A percentile compares a stretch with the other conserved stretches of the same genome.
Evolutionary conservation across 768 basidiomycete species (phyloP).

Genomic region (Mycena kentingensis): DNA sequence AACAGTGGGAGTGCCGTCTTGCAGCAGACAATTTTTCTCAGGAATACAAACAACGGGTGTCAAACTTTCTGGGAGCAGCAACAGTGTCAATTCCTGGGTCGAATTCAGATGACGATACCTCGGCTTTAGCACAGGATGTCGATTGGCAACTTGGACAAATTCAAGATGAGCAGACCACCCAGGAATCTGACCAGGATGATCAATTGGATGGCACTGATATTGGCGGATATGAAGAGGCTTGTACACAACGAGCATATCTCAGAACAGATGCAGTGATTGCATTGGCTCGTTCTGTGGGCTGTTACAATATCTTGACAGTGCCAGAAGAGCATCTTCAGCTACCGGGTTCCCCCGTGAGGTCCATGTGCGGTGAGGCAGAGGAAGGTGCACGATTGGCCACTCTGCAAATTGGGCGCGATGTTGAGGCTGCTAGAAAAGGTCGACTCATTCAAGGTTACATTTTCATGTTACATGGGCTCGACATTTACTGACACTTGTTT

Average conservation of each 20-base stretch:
- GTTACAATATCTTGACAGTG: not conserved
- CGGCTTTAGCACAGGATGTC: not conserved
- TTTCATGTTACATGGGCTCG: not conserved
- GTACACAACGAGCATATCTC: not conserved
- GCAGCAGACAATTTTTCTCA: conserved; percentile 15
- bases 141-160: conserved; percentile 11
- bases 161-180: not conserved
- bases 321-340: too few species aligned
- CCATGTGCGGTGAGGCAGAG: not conserved
- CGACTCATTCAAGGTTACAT: not conserved
- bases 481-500: not conserved
- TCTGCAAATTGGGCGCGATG: conserved; percentile 3
- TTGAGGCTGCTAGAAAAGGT: not conserved
- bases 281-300: not conserved
- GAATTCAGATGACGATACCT: not conserved
- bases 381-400: not conserved
- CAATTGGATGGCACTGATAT: not conserved
- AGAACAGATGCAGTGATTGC: not conserved
- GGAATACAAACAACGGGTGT: not conserved
- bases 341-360: too few species aligned
- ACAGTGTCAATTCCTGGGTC: not conserved
- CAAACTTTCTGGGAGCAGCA: not conserved
- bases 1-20: conserved; percentile 14
- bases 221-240: not conserved
- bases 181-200: too few species aligned